Conservation (phyloP, 352 stramenopile species). For the Globisporangium irregulare region DNA sequence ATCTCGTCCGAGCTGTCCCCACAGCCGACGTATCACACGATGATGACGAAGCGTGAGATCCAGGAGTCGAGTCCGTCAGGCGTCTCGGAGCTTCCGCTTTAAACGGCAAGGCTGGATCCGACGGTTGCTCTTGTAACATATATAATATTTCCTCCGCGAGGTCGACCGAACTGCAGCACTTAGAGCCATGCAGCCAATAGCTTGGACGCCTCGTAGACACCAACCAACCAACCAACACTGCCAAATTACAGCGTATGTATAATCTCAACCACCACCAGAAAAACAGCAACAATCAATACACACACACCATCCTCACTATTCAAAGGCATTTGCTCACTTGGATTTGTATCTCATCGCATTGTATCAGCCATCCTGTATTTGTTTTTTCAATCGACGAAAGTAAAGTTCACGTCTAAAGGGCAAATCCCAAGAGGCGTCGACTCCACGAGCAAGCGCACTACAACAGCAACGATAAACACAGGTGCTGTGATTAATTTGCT, state of each 20-base stretch:
- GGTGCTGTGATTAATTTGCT: background rate
- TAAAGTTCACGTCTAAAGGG: background rate
- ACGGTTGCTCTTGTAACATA: conserved; percentile 38
- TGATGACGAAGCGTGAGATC: conserved; percentile 28
- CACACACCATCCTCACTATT: background rate
- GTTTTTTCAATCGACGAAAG: background rate
- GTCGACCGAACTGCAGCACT: background rate
- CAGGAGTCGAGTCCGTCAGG: conserved; percentile 58
- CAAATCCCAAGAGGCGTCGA: background rate
- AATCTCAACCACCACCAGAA: background rate
- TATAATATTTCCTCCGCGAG: conserved; percentile 39
- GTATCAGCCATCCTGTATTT: background rate
- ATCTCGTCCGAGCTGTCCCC: conserved; percentile 38
- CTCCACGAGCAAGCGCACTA: background rate
- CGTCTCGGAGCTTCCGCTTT: conserved; percentile 51
- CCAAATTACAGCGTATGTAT: conserved; percentile 8
- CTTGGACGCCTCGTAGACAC: conserved; percentile 5
- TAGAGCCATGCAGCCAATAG: background rate
- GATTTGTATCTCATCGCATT: background rate
- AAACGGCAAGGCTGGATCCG: background rate
- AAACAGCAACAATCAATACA: background rate
- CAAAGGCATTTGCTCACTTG: background rate
- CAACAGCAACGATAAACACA: background rate
- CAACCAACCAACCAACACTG: background rate
- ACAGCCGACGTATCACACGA: conserved; percentile 12